phyloP scores from a whole-genome alignment of 2,329 filamentous ascomycete species.

The Davidsoniella australis region DNA sequence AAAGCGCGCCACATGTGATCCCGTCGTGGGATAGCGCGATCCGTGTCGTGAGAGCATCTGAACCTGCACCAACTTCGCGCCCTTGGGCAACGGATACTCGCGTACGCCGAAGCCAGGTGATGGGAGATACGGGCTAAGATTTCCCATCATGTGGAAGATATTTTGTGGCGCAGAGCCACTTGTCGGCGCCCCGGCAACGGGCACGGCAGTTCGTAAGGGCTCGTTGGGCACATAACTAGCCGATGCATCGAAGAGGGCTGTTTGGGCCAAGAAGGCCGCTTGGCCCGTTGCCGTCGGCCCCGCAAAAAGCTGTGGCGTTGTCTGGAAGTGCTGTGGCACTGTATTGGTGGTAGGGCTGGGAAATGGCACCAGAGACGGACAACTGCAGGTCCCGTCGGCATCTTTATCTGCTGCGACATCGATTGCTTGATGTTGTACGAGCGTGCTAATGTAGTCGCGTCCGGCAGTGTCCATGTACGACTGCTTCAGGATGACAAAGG shows the following conservation, averaged over 20 bases:
- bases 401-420: not conserved
- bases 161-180: slow-evolving; percentile 31
- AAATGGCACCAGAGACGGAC: not conserved
- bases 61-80: slow-evolving; percentile 51
- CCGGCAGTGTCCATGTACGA: slow-evolving; percentile 13
- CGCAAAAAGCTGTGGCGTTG: slow-evolving; percentile 39
- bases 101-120: slow-evolving; percentile 58
- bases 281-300: slow-evolving; percentile 55
- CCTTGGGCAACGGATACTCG: slow-evolving; percentile 50
- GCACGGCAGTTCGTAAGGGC: slow-evolving; percentile 53
- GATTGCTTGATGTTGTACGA: slow-evolving; percentile 3
- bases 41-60: slow-evolving; percentile 60
- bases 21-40: slow-evolving; percentile 51
- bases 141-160: slow-evolving; percentile 56
- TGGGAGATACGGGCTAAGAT: slow-evolving; percentile 52
- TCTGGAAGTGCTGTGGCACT: slow-evolving; percentile 48
- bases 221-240: slow-evolving; percentile 45
- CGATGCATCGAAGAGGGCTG: slow-evolving; percentile 47
- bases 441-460: slow-evolving; percentile 10
- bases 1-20: slow-evolving; percentile 35
- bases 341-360: slow-evolving; percentile 19
- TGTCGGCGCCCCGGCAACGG: slow-evolving; percentile 40
- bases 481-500: slow-evolving; percentile 23
- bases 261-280: slow-evolving; percentile 55
- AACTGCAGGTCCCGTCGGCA: too few species aligned